These are phyloP conservation scores for Penicillium olsonii DNA, from an alignment of 2,329 filamentous ascomycete genomes.

Conservation along the genomic window DNA sequence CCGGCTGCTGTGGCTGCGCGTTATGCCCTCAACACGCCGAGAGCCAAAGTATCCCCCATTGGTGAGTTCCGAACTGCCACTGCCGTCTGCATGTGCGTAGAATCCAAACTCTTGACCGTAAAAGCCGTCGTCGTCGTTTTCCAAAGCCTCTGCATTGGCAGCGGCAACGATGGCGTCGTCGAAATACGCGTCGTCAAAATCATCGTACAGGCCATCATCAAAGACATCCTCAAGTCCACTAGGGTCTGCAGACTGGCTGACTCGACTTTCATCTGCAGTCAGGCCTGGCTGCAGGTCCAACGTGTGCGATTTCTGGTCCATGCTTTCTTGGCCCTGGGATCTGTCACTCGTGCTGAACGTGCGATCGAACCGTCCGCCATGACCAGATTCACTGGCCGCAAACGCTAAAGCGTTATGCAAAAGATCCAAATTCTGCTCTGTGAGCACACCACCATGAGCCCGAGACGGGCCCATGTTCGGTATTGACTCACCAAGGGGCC, in stretches of 20 bases:
- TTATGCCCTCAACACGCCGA: slow-evolving; percentile 62
- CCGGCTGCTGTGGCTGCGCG: slow-evolving; percentile 70
- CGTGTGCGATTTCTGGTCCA: slow-evolving; percentile 37
- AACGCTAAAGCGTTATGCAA: slow-evolving; percentile 85
- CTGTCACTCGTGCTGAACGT: slow-evolving; percentile 52
- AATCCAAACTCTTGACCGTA: slow-evolving; percentile 98
- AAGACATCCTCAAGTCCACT: slow-evolving; percentile 41
- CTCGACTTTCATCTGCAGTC: slow-evolving; percentile 52
- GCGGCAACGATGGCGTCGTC: slow-evolving; percentile 93
- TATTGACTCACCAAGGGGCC: slow-evolving; percentile 28
- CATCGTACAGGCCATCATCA: slow-evolving; percentile 52
- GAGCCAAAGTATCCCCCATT: slow-evolving; percentile 90
- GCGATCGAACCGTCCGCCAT: slow-evolving; percentile 72
- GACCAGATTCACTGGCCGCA: slow-evolving; percentile 74
- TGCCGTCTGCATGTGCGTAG: slow-evolving; percentile 65
- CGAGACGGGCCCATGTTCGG: slow-evolving; percentile 38
- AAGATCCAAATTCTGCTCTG: slow-evolving; percentile 62
- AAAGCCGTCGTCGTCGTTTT: slow-evolving; percentile 88
- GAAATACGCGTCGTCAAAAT: slow-evolving; percentile 66
- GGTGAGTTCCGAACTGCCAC: slow-evolving; percentile 59
- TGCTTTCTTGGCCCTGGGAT: slow-evolving; percentile 38
- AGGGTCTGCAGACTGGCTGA: slow-evolving; percentile 48
- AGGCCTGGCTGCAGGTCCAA: slow-evolving; percentile 47
- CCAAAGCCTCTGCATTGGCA: slow-evolving; percentile 89
- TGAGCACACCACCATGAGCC: slow-evolving; percentile 42